Evolutionary conservation across 352 stramenopile species (phyloP), one percentile per base, ranked within the genome.

Genomic region (Phytophthora macrochlamydospora): DNA sequence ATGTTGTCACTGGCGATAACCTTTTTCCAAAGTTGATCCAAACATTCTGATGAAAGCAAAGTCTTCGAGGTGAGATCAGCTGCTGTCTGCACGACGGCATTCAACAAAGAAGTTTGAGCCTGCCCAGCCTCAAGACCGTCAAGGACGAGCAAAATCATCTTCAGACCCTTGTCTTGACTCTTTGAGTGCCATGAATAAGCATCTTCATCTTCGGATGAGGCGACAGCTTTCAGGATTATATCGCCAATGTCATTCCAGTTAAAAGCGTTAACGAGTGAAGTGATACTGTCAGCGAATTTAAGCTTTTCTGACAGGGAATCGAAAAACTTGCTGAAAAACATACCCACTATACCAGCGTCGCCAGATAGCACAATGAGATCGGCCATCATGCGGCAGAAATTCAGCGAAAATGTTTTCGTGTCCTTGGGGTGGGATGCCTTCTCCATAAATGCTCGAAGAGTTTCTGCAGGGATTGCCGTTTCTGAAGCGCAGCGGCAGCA

Each of bases 371-470:
- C 35, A 11, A 40, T 1, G 9, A 40, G 35, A 11, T 40, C 9
- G 35, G 9, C 9, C 35, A 40, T 40, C 6, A 11, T 40, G 35
- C 9, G 35, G 9, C 9, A 40, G 6, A 40, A 6, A 40, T 40
- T 40, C 35, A 11, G 9, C 35, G 35, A 40, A 11, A 11, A 40
- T 40, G 35, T 40, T 40, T n/a, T 46, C 40, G 9, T 46, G 6
- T 6, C 18, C 14, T 24, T 46, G 40, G 4, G 12, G 8, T 46
- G 2, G 9, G 5, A 24, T 46, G 12, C 40, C 14, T 46, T 46
- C 12, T 46, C 12, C 65, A 68, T 68, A 14, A 65, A 68, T 4
- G n/a, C 13, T 1, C 46, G 45, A 2, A 72, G 42, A 7, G 24
- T 56, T 2, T n/a, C 48, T 40, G 49, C 12, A 38, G 38, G 50